Evolutionary conservation across 257 asterid genomes (phyloP).

Genomic region (Misopates orontium): DNA sequence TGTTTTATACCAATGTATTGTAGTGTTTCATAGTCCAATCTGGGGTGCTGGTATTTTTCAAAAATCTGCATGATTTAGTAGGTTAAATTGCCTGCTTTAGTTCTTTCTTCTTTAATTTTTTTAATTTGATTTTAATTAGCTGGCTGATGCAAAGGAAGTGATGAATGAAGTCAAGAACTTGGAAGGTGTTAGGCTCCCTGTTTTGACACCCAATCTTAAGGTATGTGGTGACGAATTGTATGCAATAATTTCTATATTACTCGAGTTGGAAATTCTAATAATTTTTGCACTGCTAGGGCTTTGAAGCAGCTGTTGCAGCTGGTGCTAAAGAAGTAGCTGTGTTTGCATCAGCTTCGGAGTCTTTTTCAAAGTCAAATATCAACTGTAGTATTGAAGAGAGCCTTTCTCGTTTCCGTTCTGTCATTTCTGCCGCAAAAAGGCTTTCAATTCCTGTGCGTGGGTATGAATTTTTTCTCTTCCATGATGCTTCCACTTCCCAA

Average conservation of each 20-base stretch:
- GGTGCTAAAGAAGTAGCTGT: slow-evolving; percentile 93
- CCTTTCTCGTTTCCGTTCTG: slow-evolving; percentile 74
- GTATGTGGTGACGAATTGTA: slow-evolving; percentile 29
- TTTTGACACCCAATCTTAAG: slow-evolving; percentile 85
- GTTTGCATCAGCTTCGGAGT: slow-evolving; percentile 97
- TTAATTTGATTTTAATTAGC: slow-evolving; percentile 43
- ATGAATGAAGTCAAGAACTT: slow-evolving; percentile 71
- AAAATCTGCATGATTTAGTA: slow-evolving; percentile 1
- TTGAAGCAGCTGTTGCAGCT: slow-evolving; percentile 89
- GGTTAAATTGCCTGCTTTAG: neutral
- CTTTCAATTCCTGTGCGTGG: slow-evolving; percentile 89
- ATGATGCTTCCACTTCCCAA: too few species aligned
- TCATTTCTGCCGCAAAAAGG: slow-evolving; percentile 73
- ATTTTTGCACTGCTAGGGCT: slow-evolving; percentile 49
- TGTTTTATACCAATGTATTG: neutral
- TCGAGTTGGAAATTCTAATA: slow-evolving; percentile 9
- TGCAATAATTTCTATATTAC: slow-evolving; percentile 7
- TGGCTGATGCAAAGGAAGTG: slow-evolving; percentile 92
- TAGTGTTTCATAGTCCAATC: neutral
- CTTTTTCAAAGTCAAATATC: slow-evolving; percentile 85
- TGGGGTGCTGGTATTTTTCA: neutral
- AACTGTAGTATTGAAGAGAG: slow-evolving; percentile 94
- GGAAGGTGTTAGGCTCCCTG: slow-evolving; percentile 80
- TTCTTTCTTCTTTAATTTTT: slow-evolving; percentile 21
- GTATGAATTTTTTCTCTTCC: slow-evolving; percentile 39